These are phyloP conservation scores for Salvia splendens DNA, from an alignment of 257 asterid species.

Conservation along the genomic window DNA sequence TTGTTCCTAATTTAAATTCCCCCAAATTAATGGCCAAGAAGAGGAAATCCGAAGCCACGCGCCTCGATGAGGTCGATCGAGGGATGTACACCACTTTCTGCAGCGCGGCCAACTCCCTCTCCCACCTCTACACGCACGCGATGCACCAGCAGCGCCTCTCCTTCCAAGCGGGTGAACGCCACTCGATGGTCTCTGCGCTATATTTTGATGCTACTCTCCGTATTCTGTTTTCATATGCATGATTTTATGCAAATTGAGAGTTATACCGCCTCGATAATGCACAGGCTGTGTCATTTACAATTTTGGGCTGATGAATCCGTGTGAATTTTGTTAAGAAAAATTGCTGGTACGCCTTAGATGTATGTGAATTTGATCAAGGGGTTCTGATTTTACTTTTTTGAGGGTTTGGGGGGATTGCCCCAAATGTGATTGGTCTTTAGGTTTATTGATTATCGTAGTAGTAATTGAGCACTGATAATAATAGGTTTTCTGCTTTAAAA, in stretches of 20 bases:
- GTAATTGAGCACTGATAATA: neutral
- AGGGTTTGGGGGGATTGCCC: neutral
- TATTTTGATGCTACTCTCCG: neutral
- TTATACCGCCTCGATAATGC: neutral
- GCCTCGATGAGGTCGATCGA: conserved; percentile 96
- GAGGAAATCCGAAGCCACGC: conserved; percentile 79
- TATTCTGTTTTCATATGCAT: neutral
- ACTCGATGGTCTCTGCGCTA: conserved; percentile 56
- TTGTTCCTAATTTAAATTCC: too few species aligned
- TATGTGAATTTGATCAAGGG: conserved; percentile 11
- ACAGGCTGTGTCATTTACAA: neutral
- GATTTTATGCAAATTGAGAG: neutral
- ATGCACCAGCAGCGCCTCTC: conserved; percentile 87
- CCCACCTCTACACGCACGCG: conserved; percentile 88
- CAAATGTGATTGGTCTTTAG: neutral
- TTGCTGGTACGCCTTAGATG: neutral
- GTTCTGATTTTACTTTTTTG: neutral
- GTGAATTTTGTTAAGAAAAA: neutral
- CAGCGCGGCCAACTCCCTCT: conserved; percentile 88
- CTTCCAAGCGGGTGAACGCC: conserved; percentile 85
- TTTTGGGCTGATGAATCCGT: conserved; percentile 3
- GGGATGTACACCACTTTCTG: conserved; percentile 82
- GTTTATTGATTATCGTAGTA: conserved; percentile 1
- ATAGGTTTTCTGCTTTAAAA: neutral
- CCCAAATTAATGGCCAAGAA: conserved; percentile 49